Evolutionary conservation across 129 eudicot species (phyloP).

Genomic region (Deinandra increscens): DNA sequence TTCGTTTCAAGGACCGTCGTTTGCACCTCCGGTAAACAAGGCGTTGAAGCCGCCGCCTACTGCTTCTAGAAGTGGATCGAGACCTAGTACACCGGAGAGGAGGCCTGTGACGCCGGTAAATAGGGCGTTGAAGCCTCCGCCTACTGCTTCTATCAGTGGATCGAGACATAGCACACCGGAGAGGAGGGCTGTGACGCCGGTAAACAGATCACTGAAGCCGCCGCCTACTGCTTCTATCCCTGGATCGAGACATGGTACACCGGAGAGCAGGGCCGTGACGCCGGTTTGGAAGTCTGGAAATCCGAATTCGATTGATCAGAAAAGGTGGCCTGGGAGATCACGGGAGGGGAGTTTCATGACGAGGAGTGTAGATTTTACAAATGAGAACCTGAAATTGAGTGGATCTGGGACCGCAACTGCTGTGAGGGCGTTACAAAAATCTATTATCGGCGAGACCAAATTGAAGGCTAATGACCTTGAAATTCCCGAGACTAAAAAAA

Average conservation of each 20-base stretch:
- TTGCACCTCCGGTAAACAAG: constrained; percentile 42
- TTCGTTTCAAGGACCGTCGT: constrained; percentile 86
- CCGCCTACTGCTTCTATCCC: too few relatives aligned
- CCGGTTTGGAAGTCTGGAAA: constrained; percentile 45
- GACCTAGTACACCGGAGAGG: constrained; percentile 68
- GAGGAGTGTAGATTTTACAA: constrained; percentile 68
- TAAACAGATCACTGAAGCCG: too few relatives aligned
- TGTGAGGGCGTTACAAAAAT: constrained; percentile 46
- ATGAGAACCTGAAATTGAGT: constrained; percentile 45
- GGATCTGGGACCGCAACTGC: constrained; percentile 60
- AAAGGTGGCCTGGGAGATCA: constrained; percentile 75
- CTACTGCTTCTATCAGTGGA: constrained; percentile 25
- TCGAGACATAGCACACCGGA: neutral
- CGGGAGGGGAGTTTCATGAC: constrained; percentile 49
- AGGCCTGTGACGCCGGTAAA: constrained; percentile 38
- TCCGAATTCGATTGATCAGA: constrained; percentile 53
- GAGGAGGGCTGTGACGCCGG: constrained; percentile 27
- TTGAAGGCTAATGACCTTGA: constrained; percentile 24
- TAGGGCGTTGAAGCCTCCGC: constrained; percentile 49
- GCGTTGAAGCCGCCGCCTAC: constrained; percentile 44
- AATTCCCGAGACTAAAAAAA: constrained; percentile 17
- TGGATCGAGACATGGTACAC: too few relatives aligned
- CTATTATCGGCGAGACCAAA: constrained; percentile 39
- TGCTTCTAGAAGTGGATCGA: constrained; percentile 32
- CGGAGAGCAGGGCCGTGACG: neutral